Base-by-base conservation (phyloP, 176 grass and related monocot species). In the Aegilops longissima region DNA sequence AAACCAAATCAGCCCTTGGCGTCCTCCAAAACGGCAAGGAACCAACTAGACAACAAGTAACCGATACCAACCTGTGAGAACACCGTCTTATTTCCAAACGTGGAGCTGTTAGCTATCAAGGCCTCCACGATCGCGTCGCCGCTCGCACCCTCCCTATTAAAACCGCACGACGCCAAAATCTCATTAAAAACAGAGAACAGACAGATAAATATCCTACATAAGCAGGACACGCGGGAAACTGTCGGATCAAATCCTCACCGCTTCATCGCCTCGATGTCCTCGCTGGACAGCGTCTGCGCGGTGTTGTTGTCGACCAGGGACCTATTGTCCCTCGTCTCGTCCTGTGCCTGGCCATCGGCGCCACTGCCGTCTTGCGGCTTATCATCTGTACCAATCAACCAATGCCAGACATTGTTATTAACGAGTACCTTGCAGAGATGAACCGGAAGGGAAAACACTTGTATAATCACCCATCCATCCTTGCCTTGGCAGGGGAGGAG, bases 21-120 rank as follows among this genome's bases (percentile, higher is more conserved):
- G 16, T 47, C 64, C 64, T 67, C 73, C n/a, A 54, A 54, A 76
- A 61, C 2, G 63, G 36, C 18, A 54, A 70, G 51, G 14, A 85
- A 51, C 13, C 42, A 59, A 70, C 13, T 25, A 77, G 62, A 25
- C 25, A 69, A 3, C 0, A 84, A n/a, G 39, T 29, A 61, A 59
- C 5, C 0, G 5, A 67, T 31, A 89, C 74, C 81, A 25, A 99
- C 97, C 69, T 99, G 97, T 56, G 97, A 99, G 80, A 96, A 99
- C 8, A 62, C 67, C 6, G 97, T 99, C 84, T 99, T 98, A 9
- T 87, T 92, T 65, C 90, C 89, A 85, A 91, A 99, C 23, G 97
- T 99, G 6, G 94, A 91, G 67, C 94, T 99, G 16, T 99, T 99
- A 25, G 97, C 90, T 68, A 99, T 99, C 82, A 99, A 77, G 70